phyloP scores from a whole-genome alignment of 176 grass and related monocot species.

The Carex kokanica region DNA sequence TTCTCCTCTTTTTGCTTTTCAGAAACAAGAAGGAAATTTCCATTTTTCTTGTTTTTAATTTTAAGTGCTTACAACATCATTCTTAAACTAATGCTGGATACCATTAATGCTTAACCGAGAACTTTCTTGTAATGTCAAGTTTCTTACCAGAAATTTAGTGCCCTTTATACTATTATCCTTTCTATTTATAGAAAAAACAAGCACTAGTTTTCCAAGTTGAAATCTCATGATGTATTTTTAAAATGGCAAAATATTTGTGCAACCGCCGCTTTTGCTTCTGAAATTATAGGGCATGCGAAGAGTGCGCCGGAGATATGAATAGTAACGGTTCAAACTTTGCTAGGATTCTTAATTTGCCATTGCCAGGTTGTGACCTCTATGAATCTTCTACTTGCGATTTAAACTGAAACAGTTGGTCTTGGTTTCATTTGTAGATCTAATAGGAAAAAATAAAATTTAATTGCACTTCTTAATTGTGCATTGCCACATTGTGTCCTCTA shows the following conservation, averaged over 20 bases:
- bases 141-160: not conserved
- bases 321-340: not conserved
- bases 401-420: not conserved
- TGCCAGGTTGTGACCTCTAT: not conserved
- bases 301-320: not conserved
- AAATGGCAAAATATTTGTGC: not conserved
- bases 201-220: not conserved
- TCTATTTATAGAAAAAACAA: not conserved
- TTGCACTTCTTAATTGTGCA: not conserved
- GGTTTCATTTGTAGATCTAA: not conserved
- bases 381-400: not conserved
- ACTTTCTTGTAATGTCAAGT: not conserved
- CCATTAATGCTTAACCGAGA: not conserved
- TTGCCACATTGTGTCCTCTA: not conserved
- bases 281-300: not conserved
- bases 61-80: not conserved
- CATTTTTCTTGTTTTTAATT: not conserved
- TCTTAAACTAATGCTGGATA: not conserved
- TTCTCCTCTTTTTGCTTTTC: constrained; percentile 6
- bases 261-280: not conserved
- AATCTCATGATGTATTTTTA: not conserved
- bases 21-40: not conserved
- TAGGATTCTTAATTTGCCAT: not conserved
- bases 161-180: not conserved
- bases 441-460: not conserved